Conservation (phyloP, 257 asterid species). For the Marsdenia floribunda region DNA sequence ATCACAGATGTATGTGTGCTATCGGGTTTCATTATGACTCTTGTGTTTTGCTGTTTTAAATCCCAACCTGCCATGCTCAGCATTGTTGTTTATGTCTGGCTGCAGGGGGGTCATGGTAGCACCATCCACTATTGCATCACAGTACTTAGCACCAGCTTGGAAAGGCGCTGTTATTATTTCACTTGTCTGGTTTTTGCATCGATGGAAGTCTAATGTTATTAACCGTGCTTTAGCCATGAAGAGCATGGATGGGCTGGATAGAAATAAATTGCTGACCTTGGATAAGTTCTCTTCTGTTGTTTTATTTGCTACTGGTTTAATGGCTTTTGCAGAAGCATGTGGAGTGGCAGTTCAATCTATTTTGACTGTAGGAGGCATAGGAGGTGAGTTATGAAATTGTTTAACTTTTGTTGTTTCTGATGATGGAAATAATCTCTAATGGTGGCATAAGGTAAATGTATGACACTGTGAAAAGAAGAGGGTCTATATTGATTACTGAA, state of each 20-base stretch:
- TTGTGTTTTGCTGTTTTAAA: background rate
- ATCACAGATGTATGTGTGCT: conserved; percentile 57
- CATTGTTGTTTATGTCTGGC: conserved; percentile 11
- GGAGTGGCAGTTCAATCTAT: conserved; percentile 95
- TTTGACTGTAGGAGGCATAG: conserved; percentile 92
- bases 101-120: conserved; percentile 80
- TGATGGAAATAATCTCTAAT: background rate
- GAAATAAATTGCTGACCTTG: conserved; percentile 58
- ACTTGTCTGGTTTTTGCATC: conserved; percentile 74
- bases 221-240: conserved; percentile 51
- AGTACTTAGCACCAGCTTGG: conserved; percentile 67
- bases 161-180: conserved; percentile 66
- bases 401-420: background rate
- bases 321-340: conserved; percentile 89
- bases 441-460: background rate
- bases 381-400: conserved; percentile 50
- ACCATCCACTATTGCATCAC: conserved; percentile 57
- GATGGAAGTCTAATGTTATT: conserved; percentile 83
- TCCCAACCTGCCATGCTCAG: background rate
- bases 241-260: conserved; percentile 39
- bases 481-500: background rate
- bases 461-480: background rate
- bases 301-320: conserved; percentile 60
- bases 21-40: background rate
- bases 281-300: conserved; percentile 78